phyloP scores from a whole-genome alignment of 2,329 filamentous ascomycete genomes.

The Drechslerella dactyloides region DNA sequence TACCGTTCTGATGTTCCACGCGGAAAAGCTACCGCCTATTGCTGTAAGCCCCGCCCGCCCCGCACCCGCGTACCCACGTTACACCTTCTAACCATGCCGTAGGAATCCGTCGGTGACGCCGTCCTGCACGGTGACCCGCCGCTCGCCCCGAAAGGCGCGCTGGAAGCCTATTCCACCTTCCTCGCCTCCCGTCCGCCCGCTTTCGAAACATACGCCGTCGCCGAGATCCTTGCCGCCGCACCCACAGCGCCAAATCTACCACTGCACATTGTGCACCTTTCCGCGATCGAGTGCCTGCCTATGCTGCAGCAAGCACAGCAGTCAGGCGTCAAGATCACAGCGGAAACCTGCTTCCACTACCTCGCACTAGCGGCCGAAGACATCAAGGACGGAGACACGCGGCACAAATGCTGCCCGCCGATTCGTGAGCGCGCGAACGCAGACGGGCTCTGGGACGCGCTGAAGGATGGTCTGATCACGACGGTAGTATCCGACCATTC shows the following conservation, averaged over 20 bases:
- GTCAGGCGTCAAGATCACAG: conserved; percentile 81
- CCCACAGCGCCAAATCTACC: conserved; percentile 79
- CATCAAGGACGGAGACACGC: conserved; percentile 81
- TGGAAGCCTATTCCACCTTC: conserved; percentile 85
- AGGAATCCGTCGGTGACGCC: conserved; percentile 76
- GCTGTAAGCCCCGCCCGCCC: conserved; percentile 56
- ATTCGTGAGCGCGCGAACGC: conserved; percentile 83
- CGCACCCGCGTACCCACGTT: background rate
- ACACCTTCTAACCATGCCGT: conserved; percentile 1
- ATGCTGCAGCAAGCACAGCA: conserved; percentile 75
- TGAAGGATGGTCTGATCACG: conserved; percentile 80
- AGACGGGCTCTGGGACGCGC: conserved; percentile 83
- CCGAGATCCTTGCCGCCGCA: conserved; percentile 82
- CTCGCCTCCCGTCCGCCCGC: conserved; percentile 84
- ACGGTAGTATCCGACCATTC: conserved; percentile 96
- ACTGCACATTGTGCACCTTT: conserved; percentile 92
- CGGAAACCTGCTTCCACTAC: conserved; percentile 96
- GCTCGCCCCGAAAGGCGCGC: conserved; percentile 71
- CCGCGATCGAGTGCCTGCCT: conserved; percentile 85
- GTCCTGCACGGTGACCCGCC: conserved; percentile 74
- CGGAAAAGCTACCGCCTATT: conserved; percentile 95
- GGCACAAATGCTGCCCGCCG: conserved; percentile 94
- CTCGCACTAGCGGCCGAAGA: conserved; percentile 81
- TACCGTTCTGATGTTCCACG: conserved; percentile 98
- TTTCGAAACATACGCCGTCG: conserved; percentile 90